Evolutionary conservation across 2,329 filamentous ascomycete species (phyloP).

Genomic region (Ceratocystis destructans): DNA sequence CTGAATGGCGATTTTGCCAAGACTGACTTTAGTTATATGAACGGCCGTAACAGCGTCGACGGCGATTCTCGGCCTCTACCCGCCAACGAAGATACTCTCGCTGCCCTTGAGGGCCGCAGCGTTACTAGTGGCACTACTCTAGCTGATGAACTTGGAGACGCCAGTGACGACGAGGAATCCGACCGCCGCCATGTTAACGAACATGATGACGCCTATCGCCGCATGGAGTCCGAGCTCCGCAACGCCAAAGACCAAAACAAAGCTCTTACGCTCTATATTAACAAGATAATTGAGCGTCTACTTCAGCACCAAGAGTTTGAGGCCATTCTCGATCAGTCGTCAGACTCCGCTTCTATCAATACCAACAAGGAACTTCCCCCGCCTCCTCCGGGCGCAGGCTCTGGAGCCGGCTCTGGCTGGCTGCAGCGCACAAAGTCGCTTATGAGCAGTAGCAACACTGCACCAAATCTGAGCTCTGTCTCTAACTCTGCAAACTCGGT

Average conservation of each 20-base stretch:
- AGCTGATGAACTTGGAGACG: slow-evolving; percentile 76
- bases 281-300: slow-evolving; percentile 94
- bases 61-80: slow-evolving; percentile 26
- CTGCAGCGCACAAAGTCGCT: slow-evolving; percentile 46
- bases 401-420: slow-evolving; percentile 32
- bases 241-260: slow-evolving; percentile 87
- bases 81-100: slow-evolving; percentile 47
- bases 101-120: slow-evolving; percentile 45
- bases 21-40: slow-evolving; percentile 59
- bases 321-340: slow-evolving; percentile 73
- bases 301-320: slow-evolving; percentile 92
- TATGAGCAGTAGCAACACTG: slow-evolving; percentile 25
- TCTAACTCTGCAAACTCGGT: slow-evolving; percentile 33
- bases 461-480: slow-evolving; percentile 33
- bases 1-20: slow-evolving; percentile 85
- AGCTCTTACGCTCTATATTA: slow-evolving; percentile 92
- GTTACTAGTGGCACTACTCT: slow-evolving; percentile 29
- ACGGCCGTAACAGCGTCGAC: slow-evolving; percentile 14
- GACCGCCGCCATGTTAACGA: slow-evolving; percentile 42
- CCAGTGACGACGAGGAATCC: slow-evolving; percentile 46
- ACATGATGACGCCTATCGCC: slow-evolving; percentile 49
- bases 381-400: slow-evolving; percentile 35
- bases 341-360: slow-evolving; percentile 36
- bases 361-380: slow-evolving; percentile 76
- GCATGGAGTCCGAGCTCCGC: slow-evolving; percentile 66